Conservation (phyloP, 2,329 filamentous ascomycete species). For the Septoria petroselini region DNA sequence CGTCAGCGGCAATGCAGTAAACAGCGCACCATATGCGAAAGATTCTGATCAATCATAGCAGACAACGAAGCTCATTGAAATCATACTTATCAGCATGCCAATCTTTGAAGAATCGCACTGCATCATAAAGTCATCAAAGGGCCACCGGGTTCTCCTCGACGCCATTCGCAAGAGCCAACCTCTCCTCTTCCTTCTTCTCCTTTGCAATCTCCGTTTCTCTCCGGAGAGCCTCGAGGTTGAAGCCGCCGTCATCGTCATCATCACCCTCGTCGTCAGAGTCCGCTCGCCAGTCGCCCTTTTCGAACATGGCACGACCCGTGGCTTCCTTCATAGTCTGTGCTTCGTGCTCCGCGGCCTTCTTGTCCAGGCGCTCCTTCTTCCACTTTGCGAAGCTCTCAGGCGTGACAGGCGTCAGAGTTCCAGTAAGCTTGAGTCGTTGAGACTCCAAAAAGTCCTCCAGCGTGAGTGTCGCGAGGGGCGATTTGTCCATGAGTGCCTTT, state of each 20-base stretch:
- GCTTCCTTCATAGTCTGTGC: conserved; percentile 89
- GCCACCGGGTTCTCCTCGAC: conserved; percentile 15
- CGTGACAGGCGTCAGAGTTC: conserved; percentile 87
- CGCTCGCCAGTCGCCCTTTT: conserved; percentile 80
- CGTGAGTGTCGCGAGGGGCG: conserved; percentile 87
- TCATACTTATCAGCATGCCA: conserved; percentile 1
- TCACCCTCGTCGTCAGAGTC: conserved; percentile 51
- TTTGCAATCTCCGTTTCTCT: conserved; percentile 77
- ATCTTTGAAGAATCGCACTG: not conserved
- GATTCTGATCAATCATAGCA: no score
- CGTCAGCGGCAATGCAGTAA: no score
- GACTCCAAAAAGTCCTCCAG: conserved; percentile 97
- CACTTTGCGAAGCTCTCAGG: conserved; percentile 90
- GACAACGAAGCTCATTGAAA: not conserved
- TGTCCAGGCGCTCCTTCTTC: conserved; percentile 91
- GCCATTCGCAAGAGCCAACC: conserved; percentile 40
- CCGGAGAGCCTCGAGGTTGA: conserved; percentile 79
- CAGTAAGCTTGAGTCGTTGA: conserved; percentile 91
- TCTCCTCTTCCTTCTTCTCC: conserved; percentile 73
- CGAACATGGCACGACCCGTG: conserved; percentile 90
- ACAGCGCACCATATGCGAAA: no score
- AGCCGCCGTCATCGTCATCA: conserved; percentile 60
- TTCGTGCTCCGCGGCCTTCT: conserved; percentile 93
- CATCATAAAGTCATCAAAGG: conserved; percentile 7
- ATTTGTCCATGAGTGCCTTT: conserved; percentile 94